Evolutionary conservation across 257 asterid species (phyloP), one percentile per base, ranked within the genome.

Genomic region (Scutellaria galericulata): DNA sequence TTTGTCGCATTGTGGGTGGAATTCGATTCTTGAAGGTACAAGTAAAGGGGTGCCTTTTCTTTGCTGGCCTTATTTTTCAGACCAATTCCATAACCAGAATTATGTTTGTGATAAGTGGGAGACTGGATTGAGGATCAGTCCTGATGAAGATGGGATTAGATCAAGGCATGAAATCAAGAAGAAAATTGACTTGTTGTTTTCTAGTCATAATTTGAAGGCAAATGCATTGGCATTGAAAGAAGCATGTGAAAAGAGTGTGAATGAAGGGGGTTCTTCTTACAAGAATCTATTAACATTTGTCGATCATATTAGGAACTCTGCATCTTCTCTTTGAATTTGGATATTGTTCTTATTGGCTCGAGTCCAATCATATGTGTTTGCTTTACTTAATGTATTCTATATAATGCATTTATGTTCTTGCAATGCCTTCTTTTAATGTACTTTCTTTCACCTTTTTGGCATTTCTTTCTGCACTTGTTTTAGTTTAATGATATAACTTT

Each of bases 1-100:
- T 48, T 0, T 85, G 20, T 79, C 75, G 3, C 86, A 84, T 6
- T 79, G 89, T 46, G 85, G 89, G 1, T 84, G 86, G 88, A 81
- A 79, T 6, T 81, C 86, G 27, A 67, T 74, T 22, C 1, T 81
- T 3, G 82, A 85, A 57, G 80, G 85, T 1, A 6, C 64, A 18
- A 55, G 77, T 40, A 22, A 3, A 4, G 86, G 87, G 8, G 79
- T 82, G 46, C 84, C 84, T 1, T 82, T 72, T 64, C 70, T 78
- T 27, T 85, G 87, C 18, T 85, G 87, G 86, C 84, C 89, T 57
- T 70, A 67, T 57, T 76, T 75, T 58, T 57, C 68, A 0, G 89
- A 85, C 10, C 87, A 82, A 12, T 56, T 45, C 6, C 81, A 77
- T 48, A 76, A 82, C 51, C 71, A 70, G 63, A 71, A 58, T 3